Evolutionary conservation across 116 monocot genomes (phyloP), one percentile per base, ranked within the genome.

Genomic region (Thalassia testudinum): DNA sequence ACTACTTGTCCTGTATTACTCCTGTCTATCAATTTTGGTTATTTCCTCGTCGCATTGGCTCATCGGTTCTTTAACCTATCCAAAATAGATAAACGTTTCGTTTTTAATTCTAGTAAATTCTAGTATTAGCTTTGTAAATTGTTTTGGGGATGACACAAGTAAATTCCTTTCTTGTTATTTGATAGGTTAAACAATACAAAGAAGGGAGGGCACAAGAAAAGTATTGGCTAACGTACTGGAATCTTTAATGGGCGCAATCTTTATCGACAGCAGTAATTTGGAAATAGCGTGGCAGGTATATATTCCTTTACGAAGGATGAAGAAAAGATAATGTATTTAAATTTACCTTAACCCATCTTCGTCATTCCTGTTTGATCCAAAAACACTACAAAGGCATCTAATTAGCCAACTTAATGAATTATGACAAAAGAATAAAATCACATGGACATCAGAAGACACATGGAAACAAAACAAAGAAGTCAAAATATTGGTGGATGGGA

Each of bases 161-260:
- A n/a, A n/a, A n/a, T n/a, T n/a, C n/a, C n/a, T n/a, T n/a, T n/a
- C n/a, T n/a, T n/a, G n/a, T n/a, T n/a, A n/a, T n/a, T n/a, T n/a
- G n/a, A 23, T 22, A 80, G 75, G 60, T 76, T 29, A 1, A 76
- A 12, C 42, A 63, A 11, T 73, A 76, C 54, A 66, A 53, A 28
- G 50, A 70, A 28, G 66, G 52, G 5, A 52, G 66, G 44, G 19
- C 25, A 37, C 72, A 4, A 72, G 72, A 22, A 76, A 81, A 27
- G 49, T 52, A 12, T 66, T 81, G 0, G 66, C 72, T 19, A 52
- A 81, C 51, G 55, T 69, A 16, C 59, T 76, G 1, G 72, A 81
- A 27, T 69, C 81, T 21, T 42, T 81, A 22, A 25, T 81, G 20
- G 76, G 81, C 19, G 72, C 76, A 14, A 40, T 81, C 15, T 81